Conservation (phyloP, 1,139 yeast species). For the Geotrichum candidum region DNA sequence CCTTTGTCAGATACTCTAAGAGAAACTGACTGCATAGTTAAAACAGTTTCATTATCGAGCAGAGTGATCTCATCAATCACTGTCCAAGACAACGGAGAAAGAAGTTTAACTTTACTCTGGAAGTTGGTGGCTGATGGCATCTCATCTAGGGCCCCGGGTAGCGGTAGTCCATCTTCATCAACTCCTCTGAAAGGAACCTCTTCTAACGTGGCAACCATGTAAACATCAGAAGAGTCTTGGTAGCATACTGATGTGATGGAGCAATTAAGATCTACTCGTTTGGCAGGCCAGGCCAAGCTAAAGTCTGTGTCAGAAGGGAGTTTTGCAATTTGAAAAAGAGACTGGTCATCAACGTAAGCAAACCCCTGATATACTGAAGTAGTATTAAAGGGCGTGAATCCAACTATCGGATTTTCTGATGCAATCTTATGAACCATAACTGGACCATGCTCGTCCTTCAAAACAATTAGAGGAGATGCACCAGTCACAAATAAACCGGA, state of each 20-base stretch:
- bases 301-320: constrained; percentile 49
- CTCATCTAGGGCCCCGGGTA: constrained; percentile 53
- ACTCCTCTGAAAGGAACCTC: constrained; percentile 58
- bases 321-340: constrained; percentile 66
- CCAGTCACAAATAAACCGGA: constrained; percentile 51
- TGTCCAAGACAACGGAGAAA: constrained; percentile 74
- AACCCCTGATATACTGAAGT: constrained; percentile 45
- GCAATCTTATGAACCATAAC: constrained; percentile 69
- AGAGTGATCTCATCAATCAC: constrained; percentile 65
- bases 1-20: constrained; percentile 49
- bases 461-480: constrained; percentile 59
- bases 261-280: constrained; percentile 46
- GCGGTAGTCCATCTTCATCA: constrained; percentile 68
- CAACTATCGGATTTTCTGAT: constrained; percentile 42
- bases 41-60: constrained; percentile 61
- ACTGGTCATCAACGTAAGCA: constrained; percentile 65
- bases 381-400: constrained; percentile 30
- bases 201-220: constrained; percentile 56
- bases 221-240: constrained; percentile 64
- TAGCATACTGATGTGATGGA: constrained; percentile 67
- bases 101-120: constrained; percentile 55
- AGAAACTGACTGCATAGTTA: constrained; percentile 53
- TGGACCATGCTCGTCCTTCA: constrained; percentile 57
- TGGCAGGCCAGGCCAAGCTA: constrained; percentile 60
- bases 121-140: constrained; percentile 49